phyloP scores from a whole-genome alignment of 164 flowering plant genomes.

The Aristolochia contorta region DNA sequence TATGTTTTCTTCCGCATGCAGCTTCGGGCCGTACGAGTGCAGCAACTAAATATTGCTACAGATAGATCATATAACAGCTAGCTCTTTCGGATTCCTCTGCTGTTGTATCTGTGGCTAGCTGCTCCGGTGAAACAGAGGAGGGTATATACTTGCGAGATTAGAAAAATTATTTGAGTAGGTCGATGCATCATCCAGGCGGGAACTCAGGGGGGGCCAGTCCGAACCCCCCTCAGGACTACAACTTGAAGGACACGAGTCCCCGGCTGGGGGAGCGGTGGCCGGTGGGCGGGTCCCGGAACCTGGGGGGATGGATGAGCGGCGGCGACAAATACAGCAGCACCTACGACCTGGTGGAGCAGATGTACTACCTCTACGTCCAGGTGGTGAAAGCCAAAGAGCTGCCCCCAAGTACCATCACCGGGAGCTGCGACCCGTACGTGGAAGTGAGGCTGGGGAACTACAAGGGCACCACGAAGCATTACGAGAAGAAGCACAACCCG shows the following conservation, averaged over 20 bases:
- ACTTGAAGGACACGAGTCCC: slow-evolving; percentile 64
- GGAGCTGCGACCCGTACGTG: slow-evolving; percentile 61
- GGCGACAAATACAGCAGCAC: slow-evolving; percentile 68
- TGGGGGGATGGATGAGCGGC: slow-evolving; percentile 34
- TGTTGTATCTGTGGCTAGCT: background rate
- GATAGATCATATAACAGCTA: background rate
- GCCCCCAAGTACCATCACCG: slow-evolving; percentile 40
- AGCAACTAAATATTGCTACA: too few species aligned
- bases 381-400: slow-evolving; percentile 83
- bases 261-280: slow-evolving; percentile 76
- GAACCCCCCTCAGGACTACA: slow-evolving; percentile 46
- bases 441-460: slow-evolving; percentile 81
- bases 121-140: too few species aligned
- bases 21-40: too few species aligned
- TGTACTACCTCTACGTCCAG: slow-evolving; percentile 65
- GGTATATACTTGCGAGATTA: too few species aligned
- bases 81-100: slow-evolving; percentile 1
- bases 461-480: slow-evolving; percentile 58
- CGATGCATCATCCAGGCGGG: too few species aligned
- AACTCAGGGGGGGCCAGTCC: too few species aligned
- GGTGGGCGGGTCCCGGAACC: slow-evolving; percentile 39
- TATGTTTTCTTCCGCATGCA: background rate
- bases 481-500: slow-evolving; percentile 61
- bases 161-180: too few species aligned
- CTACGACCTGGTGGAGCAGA: slow-evolving; percentile 82